Evolutionary conservation across 2,329 filamentous ascomycete species (phyloP).

Genomic region (Rasamsonia emersonii): DNA sequence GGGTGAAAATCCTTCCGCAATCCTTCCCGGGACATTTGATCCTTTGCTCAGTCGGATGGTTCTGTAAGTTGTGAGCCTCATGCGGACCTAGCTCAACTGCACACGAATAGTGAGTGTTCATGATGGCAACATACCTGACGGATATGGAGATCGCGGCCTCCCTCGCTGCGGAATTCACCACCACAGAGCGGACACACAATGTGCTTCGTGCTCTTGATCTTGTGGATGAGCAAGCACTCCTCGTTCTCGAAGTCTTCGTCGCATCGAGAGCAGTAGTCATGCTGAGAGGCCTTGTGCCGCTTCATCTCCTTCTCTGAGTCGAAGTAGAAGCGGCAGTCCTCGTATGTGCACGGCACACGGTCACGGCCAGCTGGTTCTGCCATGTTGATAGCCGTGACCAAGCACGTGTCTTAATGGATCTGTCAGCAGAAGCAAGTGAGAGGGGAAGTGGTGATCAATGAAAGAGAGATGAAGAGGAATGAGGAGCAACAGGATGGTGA

Average conservation of each 20-base stretch:
- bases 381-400: conserved; percentile 6
- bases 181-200: conserved; percentile 51
- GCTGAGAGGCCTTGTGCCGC: conserved; percentile 41
- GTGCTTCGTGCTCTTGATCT: conserved; percentile 37
- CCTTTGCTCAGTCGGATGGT: conserved; percentile 42
- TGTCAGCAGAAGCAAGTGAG: background rate
- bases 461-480: background rate
- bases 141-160: conserved; percentile 46
- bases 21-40: conserved; percentile 36
- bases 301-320: conserved; percentile 38
- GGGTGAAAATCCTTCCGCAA: conserved; percentile 40
- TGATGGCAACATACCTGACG: conserved; percentile 35
- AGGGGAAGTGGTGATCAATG: background rate
- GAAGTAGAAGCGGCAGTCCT: conserved; percentile 40
- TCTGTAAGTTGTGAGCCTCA: conserved; percentile 22
- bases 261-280: conserved; percentile 35
- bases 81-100: background rate
- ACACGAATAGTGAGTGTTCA: background rate
- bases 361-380: conserved; percentile 8
- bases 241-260: conserved; percentile 39
- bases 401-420: background rate
- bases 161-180: conserved; percentile 45
- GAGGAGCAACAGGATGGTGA: background rate
- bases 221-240: conserved; percentile 41
- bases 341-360: conserved; percentile 37